Evolutionary conservation across 2,329 filamentous ascomycete species (phyloP).

Genomic region (Penicillium sp.): DNA sequence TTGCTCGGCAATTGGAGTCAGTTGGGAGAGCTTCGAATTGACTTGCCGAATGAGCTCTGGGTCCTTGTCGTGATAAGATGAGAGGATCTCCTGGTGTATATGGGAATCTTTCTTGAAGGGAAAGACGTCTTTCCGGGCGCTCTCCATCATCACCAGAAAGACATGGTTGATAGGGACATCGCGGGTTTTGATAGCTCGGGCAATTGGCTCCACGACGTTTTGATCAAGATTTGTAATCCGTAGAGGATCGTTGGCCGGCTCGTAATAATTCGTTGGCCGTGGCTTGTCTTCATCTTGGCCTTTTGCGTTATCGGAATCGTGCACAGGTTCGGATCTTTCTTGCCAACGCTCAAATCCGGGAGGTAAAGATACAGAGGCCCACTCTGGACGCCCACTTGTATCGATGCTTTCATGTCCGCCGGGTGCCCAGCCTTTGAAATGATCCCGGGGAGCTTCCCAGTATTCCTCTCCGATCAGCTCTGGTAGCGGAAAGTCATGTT

Average conservation of each 20-base stretch:
- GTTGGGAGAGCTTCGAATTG: constrained; percentile 22
- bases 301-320: background rate
- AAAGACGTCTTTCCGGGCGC: constrained; percentile 33
- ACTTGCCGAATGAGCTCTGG: constrained; percentile 10
- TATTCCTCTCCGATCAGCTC: constrained; percentile 24
- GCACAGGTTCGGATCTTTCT: background rate
- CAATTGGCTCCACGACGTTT: constrained; percentile 25
- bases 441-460: constrained; percentile 27
- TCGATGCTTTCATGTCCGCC: constrained; percentile 4
- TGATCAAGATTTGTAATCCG: constrained; percentile 32
- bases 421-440: constrained; percentile 33
- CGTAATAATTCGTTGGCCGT: constrained; percentile 20
- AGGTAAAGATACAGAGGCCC: constrained; percentile 25
- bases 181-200: constrained; percentile 23
- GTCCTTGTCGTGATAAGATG: constrained; percentile 20
- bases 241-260: constrained; percentile 30
- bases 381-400: constrained; percentile 11
- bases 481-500: constrained; percentile 26
- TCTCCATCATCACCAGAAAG: constrained; percentile 33
- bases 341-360: constrained; percentile 29
- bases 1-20: constrained; percentile 31
- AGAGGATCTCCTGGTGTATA: constrained; percentile 26
- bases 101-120: constrained; percentile 29
- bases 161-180: constrained; percentile 31
- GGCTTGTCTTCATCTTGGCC: background rate